Conservation (phyloP, 2,329 filamentous ascomycete genomes). For the Coniochaeta pulveracea region DNA sequence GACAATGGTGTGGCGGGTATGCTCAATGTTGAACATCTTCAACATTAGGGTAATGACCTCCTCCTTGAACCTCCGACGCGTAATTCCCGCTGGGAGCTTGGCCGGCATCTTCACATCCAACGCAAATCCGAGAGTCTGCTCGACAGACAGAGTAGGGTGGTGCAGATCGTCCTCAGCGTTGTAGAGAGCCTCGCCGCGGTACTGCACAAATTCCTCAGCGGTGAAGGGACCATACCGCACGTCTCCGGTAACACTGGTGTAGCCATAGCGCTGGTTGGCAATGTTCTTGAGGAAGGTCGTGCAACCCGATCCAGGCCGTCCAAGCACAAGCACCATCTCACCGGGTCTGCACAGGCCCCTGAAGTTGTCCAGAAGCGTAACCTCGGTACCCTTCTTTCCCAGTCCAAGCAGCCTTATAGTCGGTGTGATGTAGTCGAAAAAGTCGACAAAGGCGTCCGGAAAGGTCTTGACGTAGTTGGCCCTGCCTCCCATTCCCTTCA, state of each 20-base stretch:
- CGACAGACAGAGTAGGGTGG: conserved; percentile 74
- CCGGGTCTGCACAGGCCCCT: conserved; percentile 62
- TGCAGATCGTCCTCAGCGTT: conserved; percentile 82
- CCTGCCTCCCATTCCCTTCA: conserved; percentile 62
- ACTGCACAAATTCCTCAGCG: conserved; percentile 59
- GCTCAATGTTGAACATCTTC: conserved; percentile 90
- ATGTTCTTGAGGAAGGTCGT: conserved; percentile 60
- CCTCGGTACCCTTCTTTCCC: conserved; percentile 57
- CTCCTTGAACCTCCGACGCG: conserved; percentile 60
- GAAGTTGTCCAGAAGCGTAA: conserved; percentile 64
- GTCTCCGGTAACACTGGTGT: conserved; percentile 49
- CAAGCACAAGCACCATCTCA: conserved; percentile 80
- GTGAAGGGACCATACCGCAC: conserved; percentile 69
- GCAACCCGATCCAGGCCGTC: conserved; percentile 63
- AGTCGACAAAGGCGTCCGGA: conserved; percentile 63
- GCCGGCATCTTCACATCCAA: conserved; percentile 76
- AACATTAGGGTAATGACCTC: conserved; percentile 64
- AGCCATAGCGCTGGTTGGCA: conserved; percentile 51
- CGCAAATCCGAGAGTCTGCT: conserved; percentile 77
- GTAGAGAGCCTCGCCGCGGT: conserved; percentile 75
- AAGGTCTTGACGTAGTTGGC: conserved; percentile 67
- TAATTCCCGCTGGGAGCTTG: conserved; percentile 64
- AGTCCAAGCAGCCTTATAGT: conserved; percentile 51
- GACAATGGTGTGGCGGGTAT: conserved; percentile 75
- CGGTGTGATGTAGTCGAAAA: conserved; percentile 64